Conservation (phyloP, 2,329 filamentous ascomycete species). For the Fusarium sp. region DNA sequence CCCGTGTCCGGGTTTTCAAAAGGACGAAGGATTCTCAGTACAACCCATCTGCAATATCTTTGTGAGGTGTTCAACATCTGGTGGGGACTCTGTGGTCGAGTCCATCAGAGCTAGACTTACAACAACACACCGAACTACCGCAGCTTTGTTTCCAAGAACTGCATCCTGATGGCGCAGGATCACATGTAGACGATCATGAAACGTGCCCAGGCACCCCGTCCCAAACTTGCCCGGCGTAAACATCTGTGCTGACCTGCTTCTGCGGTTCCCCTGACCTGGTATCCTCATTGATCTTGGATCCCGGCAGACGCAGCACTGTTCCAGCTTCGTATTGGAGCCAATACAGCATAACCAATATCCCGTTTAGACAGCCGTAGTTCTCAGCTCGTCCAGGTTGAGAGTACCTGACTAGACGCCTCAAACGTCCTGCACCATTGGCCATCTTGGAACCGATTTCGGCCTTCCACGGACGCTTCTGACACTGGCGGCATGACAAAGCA, state of each 20-base stretch:
- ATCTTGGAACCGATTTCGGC: background rate
- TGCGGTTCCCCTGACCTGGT: slow-evolving; percentile 5
- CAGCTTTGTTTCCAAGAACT: slow-evolving; percentile 15
- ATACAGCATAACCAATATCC: background rate
- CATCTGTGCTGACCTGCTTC: background rate
- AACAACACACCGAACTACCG: slow-evolving; percentile 9
- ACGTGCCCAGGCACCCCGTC: slow-evolving; percentile 24
- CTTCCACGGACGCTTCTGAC: background rate
- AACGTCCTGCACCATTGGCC: background rate
- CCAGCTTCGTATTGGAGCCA: background rate
- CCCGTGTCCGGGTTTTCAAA: background rate
- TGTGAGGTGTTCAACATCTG: slow-evolving; percentile 1
- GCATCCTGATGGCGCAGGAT: slow-evolving; percentile 22
- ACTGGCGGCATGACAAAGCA: background rate
- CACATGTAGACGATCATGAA: slow-evolving; percentile 27
- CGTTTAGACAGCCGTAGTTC: background rate
- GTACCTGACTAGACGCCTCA: background rate
- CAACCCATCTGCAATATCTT: slow-evolving; percentile 7
- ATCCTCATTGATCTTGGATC: slow-evolving; percentile 22
- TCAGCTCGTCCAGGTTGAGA: background rate
- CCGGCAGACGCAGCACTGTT: background rate
- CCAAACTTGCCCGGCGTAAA: slow-evolving; percentile 17
- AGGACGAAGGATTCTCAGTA: background rate
- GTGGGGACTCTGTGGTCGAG: background rate
- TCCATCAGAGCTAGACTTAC: background rate